Evolutionary conservation across 2,329 filamentous ascomycete species (phyloP).

Genomic region (Fusarium sambucinum): DNA sequence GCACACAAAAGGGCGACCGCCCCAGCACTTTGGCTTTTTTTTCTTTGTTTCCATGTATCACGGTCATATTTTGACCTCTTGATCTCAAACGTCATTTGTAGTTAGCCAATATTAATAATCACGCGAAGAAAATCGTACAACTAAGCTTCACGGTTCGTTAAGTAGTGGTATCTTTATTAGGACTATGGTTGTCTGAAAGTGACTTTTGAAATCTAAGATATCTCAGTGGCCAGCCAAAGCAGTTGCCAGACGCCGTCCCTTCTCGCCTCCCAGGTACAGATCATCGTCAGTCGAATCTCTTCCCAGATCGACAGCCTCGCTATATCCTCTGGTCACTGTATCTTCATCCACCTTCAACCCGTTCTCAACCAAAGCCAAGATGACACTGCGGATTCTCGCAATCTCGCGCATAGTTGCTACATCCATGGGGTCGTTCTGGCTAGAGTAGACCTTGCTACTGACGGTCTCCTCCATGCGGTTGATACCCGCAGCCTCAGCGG

Average conservation of each 20-base stretch:
- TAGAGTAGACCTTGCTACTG: conserved; percentile 88
- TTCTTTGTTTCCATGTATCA: conserved; percentile 11
- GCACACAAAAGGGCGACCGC: background rate
- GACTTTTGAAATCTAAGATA: background rate
- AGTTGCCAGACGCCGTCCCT: conserved; percentile 64
- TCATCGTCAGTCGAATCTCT: conserved; percentile 70
- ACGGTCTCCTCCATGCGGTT: conserved; percentile 90
- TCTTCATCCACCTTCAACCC: conserved; percentile 91
- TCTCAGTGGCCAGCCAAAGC: conserved; percentile 48
- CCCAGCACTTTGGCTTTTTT: background rate
- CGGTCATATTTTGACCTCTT: background rate
- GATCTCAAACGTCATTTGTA: background rate
- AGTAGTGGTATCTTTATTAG: conserved; percentile 41
- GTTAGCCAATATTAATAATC: background rate
- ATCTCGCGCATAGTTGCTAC: conserved; percentile 87
- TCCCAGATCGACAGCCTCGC: conserved; percentile 81
- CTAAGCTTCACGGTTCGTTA: background rate
- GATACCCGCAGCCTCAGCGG: conserved; percentile 68
- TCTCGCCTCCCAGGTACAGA: conserved; percentile 70
- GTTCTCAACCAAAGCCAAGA: conserved; percentile 84
- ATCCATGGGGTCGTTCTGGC: conserved; percentile 89
- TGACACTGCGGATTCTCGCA: conserved; percentile 82
- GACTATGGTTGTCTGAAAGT: background rate
- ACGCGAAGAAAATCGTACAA: background rate
- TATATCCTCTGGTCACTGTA: conserved; percentile 84